phyloP scores from a whole-genome alignment of 805 yeast species.

The Jamesozyma spencerorum region DNA sequence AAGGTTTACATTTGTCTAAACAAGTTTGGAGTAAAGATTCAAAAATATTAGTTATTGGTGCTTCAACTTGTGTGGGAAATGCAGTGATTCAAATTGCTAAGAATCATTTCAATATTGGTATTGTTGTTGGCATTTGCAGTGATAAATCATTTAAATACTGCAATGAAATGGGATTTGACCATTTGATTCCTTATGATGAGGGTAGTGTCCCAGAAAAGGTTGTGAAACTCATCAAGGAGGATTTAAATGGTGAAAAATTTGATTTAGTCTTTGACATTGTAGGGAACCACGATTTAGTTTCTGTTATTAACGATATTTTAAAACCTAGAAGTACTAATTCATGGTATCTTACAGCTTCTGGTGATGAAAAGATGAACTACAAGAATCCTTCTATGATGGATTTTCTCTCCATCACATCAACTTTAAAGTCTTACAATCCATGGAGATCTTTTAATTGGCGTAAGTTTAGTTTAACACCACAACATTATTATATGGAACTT shows the following conservation, averaged over 20 bases:
- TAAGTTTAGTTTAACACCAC: constrained; percentile 7
- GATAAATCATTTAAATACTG: constrained; percentile 38
- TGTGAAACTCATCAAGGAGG: constrained; percentile 22
- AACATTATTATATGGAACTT: constrained; percentile 12
- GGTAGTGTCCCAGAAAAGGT: constrained; percentile 33
- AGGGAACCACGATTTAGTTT: constrained; percentile 47
- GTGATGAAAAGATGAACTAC: constrained; percentile 39
- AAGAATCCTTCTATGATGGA: constrained; percentile 5
- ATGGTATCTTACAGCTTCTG: constrained; percentile 45
- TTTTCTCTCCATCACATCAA: constrained; percentile 9
- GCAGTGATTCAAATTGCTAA: constrained; percentile 49
- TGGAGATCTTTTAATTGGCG: constrained; percentile 27
- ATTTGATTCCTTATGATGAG: constrained; percentile 49
- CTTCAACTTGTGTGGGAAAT: constrained; percentile 61
- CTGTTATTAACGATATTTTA: constrained; percentile 35
- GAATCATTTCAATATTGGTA: constrained; percentile 35
- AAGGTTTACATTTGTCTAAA: constrained; percentile 26
- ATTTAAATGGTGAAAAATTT: constrained; percentile 36
- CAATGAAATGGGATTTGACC: constrained; percentile 46
- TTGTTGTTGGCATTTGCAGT: constrained; percentile 51
- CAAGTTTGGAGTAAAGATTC: constrained; percentile 33
- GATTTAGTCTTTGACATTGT: constrained; percentile 58
- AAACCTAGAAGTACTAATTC: constrained; percentile 40
- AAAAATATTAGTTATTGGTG: constrained; percentile 60
- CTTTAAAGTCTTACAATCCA: constrained; percentile 15